These are phyloP conservation scores for Rhodotorula kratochvilovae DNA, from an alignment of 768 basidiomycete genomes.

Conservation along the genomic window DNA sequence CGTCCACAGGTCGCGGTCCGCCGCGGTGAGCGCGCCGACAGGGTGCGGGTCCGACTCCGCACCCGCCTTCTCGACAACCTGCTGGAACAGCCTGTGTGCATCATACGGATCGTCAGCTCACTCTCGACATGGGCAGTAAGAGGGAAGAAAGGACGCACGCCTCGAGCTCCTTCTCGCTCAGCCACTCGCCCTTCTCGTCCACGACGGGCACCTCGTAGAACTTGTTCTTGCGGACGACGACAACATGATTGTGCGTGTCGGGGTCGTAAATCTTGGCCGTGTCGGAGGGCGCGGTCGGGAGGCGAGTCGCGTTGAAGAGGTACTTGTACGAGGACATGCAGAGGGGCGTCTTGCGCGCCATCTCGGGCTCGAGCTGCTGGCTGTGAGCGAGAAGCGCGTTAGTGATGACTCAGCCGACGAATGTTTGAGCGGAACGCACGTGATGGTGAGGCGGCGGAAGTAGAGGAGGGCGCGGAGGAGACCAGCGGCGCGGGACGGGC, in stretches of 20 bases:
- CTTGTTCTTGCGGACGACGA: slow-evolving; percentile 84
- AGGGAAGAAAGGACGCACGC: slow-evolving; percentile 50
- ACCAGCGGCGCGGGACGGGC: slow-evolving; percentile 40
- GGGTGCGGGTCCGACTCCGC: slow-evolving; percentile 52
- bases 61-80: slow-evolving; percentile 66
- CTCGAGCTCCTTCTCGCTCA: slow-evolving; percentile 78
- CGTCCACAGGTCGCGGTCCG: slow-evolving; percentile 86
- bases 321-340: slow-evolving; percentile 94
- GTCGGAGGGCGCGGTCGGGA: slow-evolving; percentile 77
- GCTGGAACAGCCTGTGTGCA: slow-evolving; percentile 58
- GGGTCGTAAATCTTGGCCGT: slow-evolving; percentile 76
- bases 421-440: slow-evolving; percentile 53
- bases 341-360: slow-evolving; percentile 66
- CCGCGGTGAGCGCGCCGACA: slow-evolving; percentile 78
- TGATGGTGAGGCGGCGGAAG: slow-evolving; percentile 64
- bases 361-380: slow-evolving; percentile 80
- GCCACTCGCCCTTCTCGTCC: slow-evolving; percentile 61
- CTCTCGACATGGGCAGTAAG: too few species aligned
- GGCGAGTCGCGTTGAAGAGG: slow-evolving; percentile 92
- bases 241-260: slow-evolving; percentile 71
- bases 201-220: slow-evolving; percentile 78
- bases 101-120: too few species aligned
- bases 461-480: slow-evolving; percentile 42
- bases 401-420: too few species aligned
- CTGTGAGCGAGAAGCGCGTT: slow-evolving; percentile 47